Conservation (phyloP, 106 monocot genomes). For the Acanthochlamys bracteata region DNA sequence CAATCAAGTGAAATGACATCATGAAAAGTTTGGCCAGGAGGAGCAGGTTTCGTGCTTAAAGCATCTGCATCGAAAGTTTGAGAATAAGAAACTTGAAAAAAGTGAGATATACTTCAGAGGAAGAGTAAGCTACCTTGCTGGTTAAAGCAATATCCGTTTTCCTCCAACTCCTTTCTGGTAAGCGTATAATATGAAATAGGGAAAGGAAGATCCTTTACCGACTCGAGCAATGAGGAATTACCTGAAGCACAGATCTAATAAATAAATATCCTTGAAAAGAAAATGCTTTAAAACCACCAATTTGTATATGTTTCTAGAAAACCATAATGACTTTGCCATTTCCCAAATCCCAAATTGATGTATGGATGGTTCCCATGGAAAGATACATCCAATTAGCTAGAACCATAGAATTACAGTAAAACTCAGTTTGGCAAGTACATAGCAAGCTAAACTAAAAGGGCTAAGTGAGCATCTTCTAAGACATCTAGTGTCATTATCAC, state of each 20-base stretch:
- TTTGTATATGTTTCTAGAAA: too few relatives aligned
- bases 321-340: too few relatives aligned
- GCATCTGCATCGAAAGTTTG: constrained; percentile 31
- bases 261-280: too few relatives aligned
- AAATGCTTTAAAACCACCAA: too few relatives aligned
- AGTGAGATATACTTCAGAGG: background rate
- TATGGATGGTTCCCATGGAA: too few relatives aligned
- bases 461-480: too few relatives aligned
- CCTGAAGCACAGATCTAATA: constrained; percentile 10
- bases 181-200: constrained; percentile 79
- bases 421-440: too few relatives aligned
- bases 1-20: constrained; percentile 85
- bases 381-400: too few relatives aligned
- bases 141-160: constrained; percentile 76
- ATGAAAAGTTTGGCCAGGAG: constrained; percentile 33
- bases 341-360: too few relatives aligned
- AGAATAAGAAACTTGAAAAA: constrained; percentile 8
- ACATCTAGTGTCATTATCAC: too few relatives aligned
- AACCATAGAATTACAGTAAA: too few relatives aligned
- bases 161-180: constrained; percentile 63
- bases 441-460: too few relatives aligned
- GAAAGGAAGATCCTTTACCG: constrained; percentile 53
- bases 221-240: constrained; percentile 22
- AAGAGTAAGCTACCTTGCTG: constrained; percentile 34
- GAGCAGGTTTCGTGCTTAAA: constrained; percentile 56